phyloP scores from a whole-genome alignment of 139 green algal species.

The Closterium sp. region DNA sequence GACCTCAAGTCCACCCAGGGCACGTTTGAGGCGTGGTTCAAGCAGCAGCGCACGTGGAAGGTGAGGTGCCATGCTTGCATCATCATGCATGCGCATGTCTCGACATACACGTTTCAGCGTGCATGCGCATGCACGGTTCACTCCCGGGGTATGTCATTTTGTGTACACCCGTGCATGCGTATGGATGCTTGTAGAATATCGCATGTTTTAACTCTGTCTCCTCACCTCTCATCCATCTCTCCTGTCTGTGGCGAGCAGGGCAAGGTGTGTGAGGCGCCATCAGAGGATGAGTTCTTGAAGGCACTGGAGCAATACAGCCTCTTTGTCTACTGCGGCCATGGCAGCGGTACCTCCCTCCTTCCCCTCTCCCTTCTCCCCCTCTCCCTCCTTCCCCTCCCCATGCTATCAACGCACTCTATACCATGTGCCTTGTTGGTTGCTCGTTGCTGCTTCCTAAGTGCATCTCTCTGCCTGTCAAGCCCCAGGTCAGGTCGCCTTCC shows the following conservation, averaged over 20 bases:
- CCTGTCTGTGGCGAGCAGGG: not conserved
- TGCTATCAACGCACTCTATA: no score
- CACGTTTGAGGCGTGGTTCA: conserved; percentile 74
- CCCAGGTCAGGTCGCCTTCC: not conserved
- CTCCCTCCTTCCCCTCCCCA: not conserved
- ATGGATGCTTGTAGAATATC: not conserved
- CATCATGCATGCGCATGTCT: not conserved
- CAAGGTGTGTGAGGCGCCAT: conserved; percentile 42
- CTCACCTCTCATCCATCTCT: not conserved
- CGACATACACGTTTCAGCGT: not conserved
- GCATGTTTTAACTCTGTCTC: not conserved
- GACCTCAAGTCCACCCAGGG: conserved; percentile 78
- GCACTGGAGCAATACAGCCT: conserved; percentile 66
- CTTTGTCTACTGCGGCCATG: conserved; percentile 92
- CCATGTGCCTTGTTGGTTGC: no score
- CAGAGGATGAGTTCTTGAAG: conserved; percentile 46
- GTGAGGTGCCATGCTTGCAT: conserved; percentile 42
- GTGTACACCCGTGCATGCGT: no score
- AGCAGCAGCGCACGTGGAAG: conserved; percentile 65
- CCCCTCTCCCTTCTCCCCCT: not conserved
- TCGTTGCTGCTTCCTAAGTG: not conserved
- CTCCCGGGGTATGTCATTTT: no score
- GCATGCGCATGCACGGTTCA: no score
- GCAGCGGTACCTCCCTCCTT: conserved; percentile 64
- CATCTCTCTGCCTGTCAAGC: no score